A percentile compares a stretch with the other conserved stretches of the same genome.
Evolutionary conservation across 768 basidiomycete genomes (phyloP).

Genomic region (Auricularia sp.): DNA sequence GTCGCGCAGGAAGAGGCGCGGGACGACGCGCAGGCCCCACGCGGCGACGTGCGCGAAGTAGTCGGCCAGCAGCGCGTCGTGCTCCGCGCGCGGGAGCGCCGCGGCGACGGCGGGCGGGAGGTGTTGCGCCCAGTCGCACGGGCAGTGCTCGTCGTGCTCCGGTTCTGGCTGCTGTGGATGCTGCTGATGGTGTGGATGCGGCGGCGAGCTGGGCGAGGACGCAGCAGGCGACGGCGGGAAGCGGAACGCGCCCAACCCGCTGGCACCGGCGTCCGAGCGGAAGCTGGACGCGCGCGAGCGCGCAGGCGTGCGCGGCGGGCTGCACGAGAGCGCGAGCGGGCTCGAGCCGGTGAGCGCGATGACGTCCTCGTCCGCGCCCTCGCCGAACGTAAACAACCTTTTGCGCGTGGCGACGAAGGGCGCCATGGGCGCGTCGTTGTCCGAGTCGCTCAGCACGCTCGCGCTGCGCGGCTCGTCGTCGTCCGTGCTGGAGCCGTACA

Average conservation of each 20-base stretch:
- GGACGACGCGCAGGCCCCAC: background rate
- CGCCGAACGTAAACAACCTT: background rate
- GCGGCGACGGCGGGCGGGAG: background rate
- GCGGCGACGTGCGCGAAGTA: background rate
- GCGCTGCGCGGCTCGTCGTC: background rate
- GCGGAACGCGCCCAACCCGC: background rate
- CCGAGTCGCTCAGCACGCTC: background rate
- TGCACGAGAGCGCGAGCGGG: background rate
- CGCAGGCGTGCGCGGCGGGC: background rate
- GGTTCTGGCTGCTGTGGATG: background rate
- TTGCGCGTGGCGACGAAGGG: background rate
- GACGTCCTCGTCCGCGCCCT: background rate
- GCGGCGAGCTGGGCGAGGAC: background rate
- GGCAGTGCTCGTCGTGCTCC: background rate
- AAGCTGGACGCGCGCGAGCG: background rate
- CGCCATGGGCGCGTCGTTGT: background rate
- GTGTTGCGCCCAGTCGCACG: background rate
- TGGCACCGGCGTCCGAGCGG: background rate
- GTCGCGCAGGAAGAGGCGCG: constrained; percentile 1
- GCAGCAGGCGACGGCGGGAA: background rate
- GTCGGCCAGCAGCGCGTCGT: background rate
- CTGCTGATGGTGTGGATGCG: background rate
- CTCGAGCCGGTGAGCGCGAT: background rate
- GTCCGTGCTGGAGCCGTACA: background rate
- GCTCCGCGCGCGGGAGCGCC: background rate